phyloP scores from a whole-genome alignment of 1,284 basidiomycete genomes.

The Polyporus tsugae region DNA sequence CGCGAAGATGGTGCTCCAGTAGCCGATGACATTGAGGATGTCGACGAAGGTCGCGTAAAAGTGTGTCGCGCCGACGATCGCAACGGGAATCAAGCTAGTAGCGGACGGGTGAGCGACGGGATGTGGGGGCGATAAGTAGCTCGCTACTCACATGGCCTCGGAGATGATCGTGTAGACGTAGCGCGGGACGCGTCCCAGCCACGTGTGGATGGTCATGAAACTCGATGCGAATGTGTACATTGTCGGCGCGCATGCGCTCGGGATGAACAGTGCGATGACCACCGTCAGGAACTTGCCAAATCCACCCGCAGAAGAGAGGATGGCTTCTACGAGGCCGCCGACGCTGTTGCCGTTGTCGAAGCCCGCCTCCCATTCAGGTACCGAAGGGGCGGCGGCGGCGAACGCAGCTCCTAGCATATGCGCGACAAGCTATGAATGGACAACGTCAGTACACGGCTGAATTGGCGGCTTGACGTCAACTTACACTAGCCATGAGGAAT shows the following conservation, averaged over 20 bases:
- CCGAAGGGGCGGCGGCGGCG: conserved; percentile 62
- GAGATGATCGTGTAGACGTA: conserved; percentile 78
- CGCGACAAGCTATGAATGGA: conserved; percentile 53
- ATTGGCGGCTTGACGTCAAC: neutral
- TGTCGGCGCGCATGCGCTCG: conserved; percentile 71
- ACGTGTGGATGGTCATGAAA: conserved; percentile 70
- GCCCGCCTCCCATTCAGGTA: conserved; percentile 65
- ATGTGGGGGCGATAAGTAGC: conserved; percentile 31
- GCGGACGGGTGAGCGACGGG: conserved; percentile 8
- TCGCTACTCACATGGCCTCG: conserved; percentile 63
- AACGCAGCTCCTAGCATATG: conserved; percentile 75
- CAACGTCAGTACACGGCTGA: neutral
- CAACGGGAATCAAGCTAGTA: conserved; percentile 65
- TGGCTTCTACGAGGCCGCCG: conserved; percentile 56
- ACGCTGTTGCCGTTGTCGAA: conserved; percentile 65
- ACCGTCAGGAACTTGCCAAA: conserved; percentile 70
- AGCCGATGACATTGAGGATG: conserved; percentile 65
- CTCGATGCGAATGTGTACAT: conserved; percentile 84
- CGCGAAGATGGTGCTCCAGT: conserved; percentile 64
- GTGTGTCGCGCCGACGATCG: conserved; percentile 63
- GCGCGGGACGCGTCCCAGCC: conserved; percentile 69
- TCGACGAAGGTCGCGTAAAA: conserved; percentile 68
- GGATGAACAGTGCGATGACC: conserved; percentile 60
- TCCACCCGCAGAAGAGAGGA: conserved; percentile 53
- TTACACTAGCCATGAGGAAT: conserved; percentile 63